These are phyloP conservation scores for Russula vinacea DNA, from an alignment of 768 basidiomycete genomes.

Conservation along the genomic window DNA sequence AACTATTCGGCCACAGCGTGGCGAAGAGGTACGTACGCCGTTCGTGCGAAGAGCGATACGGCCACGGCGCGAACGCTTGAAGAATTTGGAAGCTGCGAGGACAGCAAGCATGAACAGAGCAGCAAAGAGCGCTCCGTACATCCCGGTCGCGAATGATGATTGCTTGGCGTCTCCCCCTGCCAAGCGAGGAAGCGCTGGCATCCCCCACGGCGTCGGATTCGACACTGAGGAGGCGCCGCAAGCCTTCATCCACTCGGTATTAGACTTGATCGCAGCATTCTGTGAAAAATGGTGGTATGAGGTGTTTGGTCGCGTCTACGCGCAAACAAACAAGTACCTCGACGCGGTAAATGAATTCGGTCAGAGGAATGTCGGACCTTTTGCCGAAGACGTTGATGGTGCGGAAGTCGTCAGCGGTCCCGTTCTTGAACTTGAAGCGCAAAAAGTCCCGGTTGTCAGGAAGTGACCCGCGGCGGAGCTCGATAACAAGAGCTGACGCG, in stretches of 20 bases:
- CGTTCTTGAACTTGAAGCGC: conserved; percentile 84
- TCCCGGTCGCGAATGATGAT: conserved; percentile 23
- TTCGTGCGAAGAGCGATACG: conserved; percentile 19
- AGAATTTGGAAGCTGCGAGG: conserved; percentile 19
- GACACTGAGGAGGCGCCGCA: conserved; percentile 35
- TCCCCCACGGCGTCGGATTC: conserved; percentile 8
- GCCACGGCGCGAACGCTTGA: conserved; percentile 25
- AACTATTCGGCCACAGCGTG: not conserved
- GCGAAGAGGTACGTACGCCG: conserved; percentile 18
- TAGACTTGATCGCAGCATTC: conserved; percentile 47
- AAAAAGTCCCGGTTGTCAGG: conserved; percentile 78
- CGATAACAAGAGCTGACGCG: conserved; percentile 70
- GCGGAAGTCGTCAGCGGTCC: conserved; percentile 59
- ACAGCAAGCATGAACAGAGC: conserved; percentile 27
- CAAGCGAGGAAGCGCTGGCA: conserved; percentile 22
- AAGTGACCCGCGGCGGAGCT: conserved; percentile 71
- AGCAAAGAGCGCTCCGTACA: conserved; percentile 28
- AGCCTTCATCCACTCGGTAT: conserved; percentile 45
- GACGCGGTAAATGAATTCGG: conserved; percentile 79
- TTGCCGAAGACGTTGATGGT: conserved; percentile 73
- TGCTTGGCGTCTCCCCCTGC: not conserved
- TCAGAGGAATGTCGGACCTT: conserved; percentile 72
- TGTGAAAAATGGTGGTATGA: conserved; percentile 27
- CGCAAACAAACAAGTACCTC: conserved; percentile 48
- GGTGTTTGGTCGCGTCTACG: not conserved